Conservation (phyloP, 2,329 filamentous ascomycete genomes). For the Cadophora sp. region DNA sequence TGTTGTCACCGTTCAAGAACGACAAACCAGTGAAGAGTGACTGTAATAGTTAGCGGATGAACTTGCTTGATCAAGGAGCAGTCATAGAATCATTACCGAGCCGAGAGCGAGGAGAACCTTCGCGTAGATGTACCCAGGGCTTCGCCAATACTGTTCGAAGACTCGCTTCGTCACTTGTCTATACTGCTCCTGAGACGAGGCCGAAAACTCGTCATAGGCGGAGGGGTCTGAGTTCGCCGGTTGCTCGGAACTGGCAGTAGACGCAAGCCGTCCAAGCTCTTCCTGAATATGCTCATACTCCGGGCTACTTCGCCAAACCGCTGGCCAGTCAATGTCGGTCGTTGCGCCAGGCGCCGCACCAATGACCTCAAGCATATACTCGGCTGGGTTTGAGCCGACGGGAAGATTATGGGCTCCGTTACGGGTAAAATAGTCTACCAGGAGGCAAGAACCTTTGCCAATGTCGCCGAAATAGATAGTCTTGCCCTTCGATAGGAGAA, state of each 20-base stretch:
- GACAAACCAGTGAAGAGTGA: slow-evolving; percentile 71
- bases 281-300: slow-evolving; percentile 48
- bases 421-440: slow-evolving; percentile 78
- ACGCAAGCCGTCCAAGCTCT: slow-evolving; percentile 61
- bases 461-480: slow-evolving; percentile 85
- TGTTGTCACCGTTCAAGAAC: slow-evolving; percentile 66
- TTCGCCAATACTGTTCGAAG: slow-evolving; percentile 69
- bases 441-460: slow-evolving; percentile 69
- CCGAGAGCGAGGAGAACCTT: slow-evolving; percentile 35
- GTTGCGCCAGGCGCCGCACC: slow-evolving; percentile 64
- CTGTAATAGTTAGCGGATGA: no score
- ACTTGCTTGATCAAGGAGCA: no score
- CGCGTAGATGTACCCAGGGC: slow-evolving; percentile 60
- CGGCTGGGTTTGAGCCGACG: slow-evolving; percentile 76
- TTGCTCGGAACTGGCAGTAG: slow-evolving; percentile 17
- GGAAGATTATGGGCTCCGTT: slow-evolving; percentile 70
- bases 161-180: slow-evolving; percentile 61
- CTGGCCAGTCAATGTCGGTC: slow-evolving; percentile 65
- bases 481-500: slow-evolving; percentile 77
- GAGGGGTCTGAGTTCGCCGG: slow-evolving; percentile 53
- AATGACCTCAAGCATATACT: slow-evolving; percentile 75
- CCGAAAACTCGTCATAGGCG: slow-evolving; percentile 62
- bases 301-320: slow-evolving; percentile 62
- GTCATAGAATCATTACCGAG: slow-evolving; percentile 37
- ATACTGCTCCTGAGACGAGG: slow-evolving; percentile 61